Base-by-base conservation (phyloP, 2,329 filamentous ascomycete species). In the Plenodomus biglobosus region DNA sequence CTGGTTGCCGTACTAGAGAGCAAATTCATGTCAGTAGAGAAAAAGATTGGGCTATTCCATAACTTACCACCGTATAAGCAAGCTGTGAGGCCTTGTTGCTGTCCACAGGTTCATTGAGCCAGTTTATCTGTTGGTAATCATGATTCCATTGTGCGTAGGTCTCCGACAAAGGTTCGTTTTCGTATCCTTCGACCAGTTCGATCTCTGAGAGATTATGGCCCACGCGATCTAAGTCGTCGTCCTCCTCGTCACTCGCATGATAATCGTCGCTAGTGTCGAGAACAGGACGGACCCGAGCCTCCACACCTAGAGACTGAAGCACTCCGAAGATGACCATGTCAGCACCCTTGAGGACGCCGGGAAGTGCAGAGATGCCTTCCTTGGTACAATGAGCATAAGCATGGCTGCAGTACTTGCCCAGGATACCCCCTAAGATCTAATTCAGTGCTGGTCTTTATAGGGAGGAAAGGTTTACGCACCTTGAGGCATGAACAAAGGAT, bases 391-490 rank as follows among this genome's bases (percentile, higher is more conserved):
- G 76, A 0, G 77, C 68, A 52, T 82, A 82, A 0, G 71, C 67
- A 44, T 82, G 77, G 3, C 70, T 69, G 48, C 76, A 80, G 42
- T 62, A 72, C 22, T 78, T 71, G 0, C 77, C 79, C 0, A 81
- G 46, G 1, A 56, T 55, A 0, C 77, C 74, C 3, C 77, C 78
- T 76, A 30, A 8, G 2, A 27, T 22, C 21, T 27, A 24, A 40
- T 18, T 42, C 16, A 46, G 24, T 40, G 15, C 36, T 8, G 10
- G 21, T 32, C 8, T 7, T 7, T 27, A 4, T 18, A 37, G 47
- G 22, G 51, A 50, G 11, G 38, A 41, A 16, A 55, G 15, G 3
- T 16, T 5, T 11, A 43, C 45, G 44, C 60, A 73, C 71, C 71
- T 35, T 72, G 36, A 22, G 52, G 38, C 57, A 78, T 65, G 47